Conservation (phyloP, 192 early-diverging fungal species). For the Helicostylum pulchrum region DNA sequence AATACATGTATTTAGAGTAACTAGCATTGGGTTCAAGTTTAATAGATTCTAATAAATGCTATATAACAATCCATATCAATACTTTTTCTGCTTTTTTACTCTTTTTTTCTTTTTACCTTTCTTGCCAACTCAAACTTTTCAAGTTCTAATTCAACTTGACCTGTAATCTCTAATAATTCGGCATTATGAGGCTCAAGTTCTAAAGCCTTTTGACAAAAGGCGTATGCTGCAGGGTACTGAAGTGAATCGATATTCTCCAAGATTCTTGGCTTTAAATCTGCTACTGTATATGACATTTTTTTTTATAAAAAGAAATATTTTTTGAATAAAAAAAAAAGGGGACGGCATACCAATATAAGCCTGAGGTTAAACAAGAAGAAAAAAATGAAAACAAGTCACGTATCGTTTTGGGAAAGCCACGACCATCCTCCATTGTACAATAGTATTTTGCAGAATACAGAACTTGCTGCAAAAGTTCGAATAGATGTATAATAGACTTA, state of each 20-base stretch:
- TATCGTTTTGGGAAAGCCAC: no score
- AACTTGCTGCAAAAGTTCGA: no score
- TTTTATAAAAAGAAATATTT: no score
- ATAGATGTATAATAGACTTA: no score
- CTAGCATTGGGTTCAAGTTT: constrained; percentile 64
- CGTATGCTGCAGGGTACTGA: constrained; percentile 67
- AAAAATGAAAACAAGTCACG: neutral
- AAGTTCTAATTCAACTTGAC: constrained; percentile 75
- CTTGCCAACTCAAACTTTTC: constrained; percentile 62
- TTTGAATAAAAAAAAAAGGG: no score
- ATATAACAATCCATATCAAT: neutral
- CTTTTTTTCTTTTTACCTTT: constrained; percentile 39
- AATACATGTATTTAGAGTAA: constrained; percentile 83
- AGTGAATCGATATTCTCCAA: constrained; percentile 71
- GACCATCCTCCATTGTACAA: no score
- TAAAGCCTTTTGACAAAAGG: constrained; percentile 68
- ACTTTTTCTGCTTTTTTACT: neutral
- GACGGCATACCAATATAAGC: no score
- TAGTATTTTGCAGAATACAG: no score
- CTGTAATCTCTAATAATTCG: constrained; percentile 63
- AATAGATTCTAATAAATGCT: constrained; percentile 67
- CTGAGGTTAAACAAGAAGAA: neutral
- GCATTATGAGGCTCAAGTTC: constrained; percentile 57
- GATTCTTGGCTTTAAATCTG: constrained; percentile 57
- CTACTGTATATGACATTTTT: constrained; percentile 42